Base-by-base conservation (phyloP, 1,284 basidiomycete species). In the Ustilago trichophora region DNA sequence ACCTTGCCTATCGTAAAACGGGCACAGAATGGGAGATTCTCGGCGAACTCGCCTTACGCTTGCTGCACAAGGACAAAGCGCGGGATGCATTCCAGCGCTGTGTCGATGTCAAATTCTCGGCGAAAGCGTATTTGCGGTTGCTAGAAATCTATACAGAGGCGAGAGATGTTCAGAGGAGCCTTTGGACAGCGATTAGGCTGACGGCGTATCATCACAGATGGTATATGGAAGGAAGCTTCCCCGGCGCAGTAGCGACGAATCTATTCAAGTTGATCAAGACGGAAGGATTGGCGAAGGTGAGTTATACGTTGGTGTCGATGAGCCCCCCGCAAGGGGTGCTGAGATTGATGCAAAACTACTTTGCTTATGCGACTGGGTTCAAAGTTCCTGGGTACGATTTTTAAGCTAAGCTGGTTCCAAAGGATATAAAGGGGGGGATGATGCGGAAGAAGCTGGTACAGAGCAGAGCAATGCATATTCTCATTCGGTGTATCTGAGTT, bases 21-120 rank as follows among this genome's bases (percentile, higher is more conserved):
- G 93, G 91, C 0, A 85, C 92, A 15, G 95, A 99, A 83, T 99
- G 96, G 95, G 95, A 98, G 84, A 97, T 98, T 43, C 85, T 99
- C 3, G 96, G 95, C 26, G 96, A 98, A 78, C 85, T 99, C 8
- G 95, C 94, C 0, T 80, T 90, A 31, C 88, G 95, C 10, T 82
- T 99, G 59, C 91, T 97, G 77, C 96, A 98, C 84, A 93, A 92
- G 82, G 95, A 98, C 77, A 96, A 98, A 78, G 92, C 93, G 27
- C 95, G 96, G 82, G 95, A 99, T 77, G 94, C 94, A 2, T 99
- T 91, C 82, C 92, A 96, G 80, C 88, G 93, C 15, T 95, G 93
- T 80, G 87, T 98, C 27, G 93, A 97, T 68, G 85, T 88, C 35
- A 87, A 89, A 51, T 98, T 98, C 82, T 90, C 90, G 3, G 87